Percentiles rank a stretch among this genome's conserved stretches.
Evolutionary conservation across 2,329 filamentous ascomycete genomes (phyloP).

Genomic region (Dothistroma pini): DNA sequence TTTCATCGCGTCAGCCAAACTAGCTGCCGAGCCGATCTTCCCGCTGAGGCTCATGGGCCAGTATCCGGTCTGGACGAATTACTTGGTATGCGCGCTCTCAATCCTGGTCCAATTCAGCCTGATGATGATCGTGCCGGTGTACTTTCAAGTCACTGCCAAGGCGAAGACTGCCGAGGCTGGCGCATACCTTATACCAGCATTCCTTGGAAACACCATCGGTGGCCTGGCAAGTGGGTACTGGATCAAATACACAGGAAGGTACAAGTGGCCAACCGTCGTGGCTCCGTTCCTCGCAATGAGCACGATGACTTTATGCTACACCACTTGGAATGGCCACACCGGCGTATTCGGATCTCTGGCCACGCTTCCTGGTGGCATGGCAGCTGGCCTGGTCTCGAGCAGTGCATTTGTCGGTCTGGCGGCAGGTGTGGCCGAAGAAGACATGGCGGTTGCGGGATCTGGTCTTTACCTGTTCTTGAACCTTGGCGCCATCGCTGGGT

Average conservation of each 20-base stretch:
- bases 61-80: constrained; percentile 52
- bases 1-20: constrained; percentile 24
- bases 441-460: constrained; percentile 50
- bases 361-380: constrained; percentile 49
- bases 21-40: constrained; percentile 49
- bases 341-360: constrained; percentile 41
- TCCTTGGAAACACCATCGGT: constrained; percentile 63
- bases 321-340: constrained; percentile 60
- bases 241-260: constrained; percentile 58
- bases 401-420: constrained; percentile 51
- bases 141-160: constrained; percentile 62
- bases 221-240: constrained; percentile 57
- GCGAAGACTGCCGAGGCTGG: constrained; percentile 57
- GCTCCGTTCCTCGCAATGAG: constrained; percentile 50
- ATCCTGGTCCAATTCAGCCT: constrained; percentile 57
- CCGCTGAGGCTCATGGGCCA: constrained; percentile 53
- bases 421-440: constrained; percentile 42
- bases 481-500: constrained; percentile 41
- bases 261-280: constrained; percentile 53
- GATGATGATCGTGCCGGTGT: constrained; percentile 65
- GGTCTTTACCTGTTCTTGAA: constrained; percentile 48
- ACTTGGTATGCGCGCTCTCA: constrained; percentile 53
- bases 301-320: constrained; percentile 51
- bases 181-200: constrained; percentile 62
- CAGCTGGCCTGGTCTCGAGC: constrained; percentile 46